Percentiles rank a stretch among this genome's conserved stretches.
Evolutionary conservation across 1,284 basidiomycete genomes (phyloP).

Genomic region (Cutaneotrichosporon sp.): DNA sequence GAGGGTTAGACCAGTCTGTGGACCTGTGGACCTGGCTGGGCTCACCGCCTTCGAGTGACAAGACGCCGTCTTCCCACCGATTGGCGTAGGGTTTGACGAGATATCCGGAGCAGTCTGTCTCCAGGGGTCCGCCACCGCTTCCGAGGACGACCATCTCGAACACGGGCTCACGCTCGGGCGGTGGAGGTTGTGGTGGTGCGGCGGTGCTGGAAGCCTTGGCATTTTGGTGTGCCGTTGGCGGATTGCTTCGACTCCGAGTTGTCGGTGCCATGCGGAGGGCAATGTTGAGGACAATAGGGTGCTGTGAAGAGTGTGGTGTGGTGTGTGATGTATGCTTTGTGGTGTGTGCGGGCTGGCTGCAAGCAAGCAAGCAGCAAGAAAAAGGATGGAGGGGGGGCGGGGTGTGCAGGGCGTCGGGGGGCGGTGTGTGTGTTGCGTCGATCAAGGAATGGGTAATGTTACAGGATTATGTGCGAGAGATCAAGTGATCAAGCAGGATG

Average conservation of each 20-base stretch:
- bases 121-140: conserved; percentile 46
- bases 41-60: conserved; percentile 47
- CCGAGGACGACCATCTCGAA: conserved; percentile 48
- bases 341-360: too few relatives aligned
- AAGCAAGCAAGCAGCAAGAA: too few relatives aligned
- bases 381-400: too few relatives aligned
- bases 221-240: too few relatives aligned
- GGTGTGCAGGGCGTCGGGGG: too few relatives aligned
- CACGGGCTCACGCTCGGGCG: conserved; percentile 14
- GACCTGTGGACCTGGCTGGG: neutral
- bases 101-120: conserved; percentile 47
- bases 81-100: conserved; percentile 36
- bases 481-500: too few relatives aligned
- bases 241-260: too few relatives aligned
- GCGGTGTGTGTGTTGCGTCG: too few relatives aligned
- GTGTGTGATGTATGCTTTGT: too few relatives aligned
- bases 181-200: neutral
- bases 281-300: neutral
- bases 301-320: neutral
- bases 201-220: neutral
- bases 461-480: too few relatives aligned
- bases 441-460: too few relatives aligned
- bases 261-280: too few relatives aligned
- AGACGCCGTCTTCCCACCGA: conserved; percentile 44
- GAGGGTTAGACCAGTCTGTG: neutral